Percentiles rank a stretch among this genome's conserved stretches.
Conservation (phyloP, 2,329 filamentous ascomycete species). For the Westerdykella ornata region DNA sequence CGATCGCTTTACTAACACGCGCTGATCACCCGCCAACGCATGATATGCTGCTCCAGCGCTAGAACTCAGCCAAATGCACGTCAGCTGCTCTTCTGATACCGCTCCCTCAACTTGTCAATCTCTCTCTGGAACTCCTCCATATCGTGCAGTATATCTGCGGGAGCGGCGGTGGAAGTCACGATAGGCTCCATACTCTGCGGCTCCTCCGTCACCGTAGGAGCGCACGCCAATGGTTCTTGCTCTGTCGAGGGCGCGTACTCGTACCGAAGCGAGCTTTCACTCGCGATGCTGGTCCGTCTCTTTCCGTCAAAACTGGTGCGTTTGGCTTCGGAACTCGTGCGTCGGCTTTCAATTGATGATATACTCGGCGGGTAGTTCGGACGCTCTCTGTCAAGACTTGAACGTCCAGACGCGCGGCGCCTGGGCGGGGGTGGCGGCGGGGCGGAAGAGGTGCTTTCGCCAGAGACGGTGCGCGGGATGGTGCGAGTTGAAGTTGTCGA, state of each 20-base stretch:
- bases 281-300: conserved; percentile 28
- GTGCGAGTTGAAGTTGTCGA: conserved; percentile 25
- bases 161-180: conserved; percentile 6
- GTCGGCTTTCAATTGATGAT: conserved; percentile 23
- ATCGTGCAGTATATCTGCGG: conserved; percentile 32
- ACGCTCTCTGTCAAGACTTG: conserved; percentile 28
- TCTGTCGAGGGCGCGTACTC: conserved; percentile 19
- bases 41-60: too few species aligned
- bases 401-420: conserved; percentile 28
- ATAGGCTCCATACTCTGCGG: conserved; percentile 1
- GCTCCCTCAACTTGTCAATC: conserved; percentile 33
- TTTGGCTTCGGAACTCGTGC: conserved; percentile 22
- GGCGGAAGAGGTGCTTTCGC: conserved; percentile 15
- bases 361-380: conserved; percentile 11
- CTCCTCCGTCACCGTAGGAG: conserved; percentile 21
- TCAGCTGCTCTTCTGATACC: conserved; percentile 16
- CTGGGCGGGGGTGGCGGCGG: conserved; percentile 28
- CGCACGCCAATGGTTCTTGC: conserved; percentile 22
- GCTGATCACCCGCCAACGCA: too few species aligned
- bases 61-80: not conserved
- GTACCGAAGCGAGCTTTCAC: conserved; percentile 26
- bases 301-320: conserved; percentile 25
- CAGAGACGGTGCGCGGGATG: conserved; percentile 19
- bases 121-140: conserved; percentile 37
- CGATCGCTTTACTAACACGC: too few species aligned